Conservation (phyloP, 805 yeast species). For the Kregervanrija delftensis region DNA sequence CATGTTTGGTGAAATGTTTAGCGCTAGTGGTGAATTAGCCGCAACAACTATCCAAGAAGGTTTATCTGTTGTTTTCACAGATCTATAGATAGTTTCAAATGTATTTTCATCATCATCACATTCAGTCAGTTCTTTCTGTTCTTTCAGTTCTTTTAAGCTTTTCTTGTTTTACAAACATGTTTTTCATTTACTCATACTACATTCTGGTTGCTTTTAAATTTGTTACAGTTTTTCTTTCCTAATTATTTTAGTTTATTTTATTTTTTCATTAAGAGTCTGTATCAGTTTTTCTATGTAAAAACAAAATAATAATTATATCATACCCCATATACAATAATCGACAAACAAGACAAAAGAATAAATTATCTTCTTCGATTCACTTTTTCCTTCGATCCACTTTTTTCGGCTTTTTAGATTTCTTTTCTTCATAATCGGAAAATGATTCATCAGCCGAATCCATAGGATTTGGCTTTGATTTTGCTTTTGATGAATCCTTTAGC, state of each 20-base stretch:
- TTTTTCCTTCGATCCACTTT: not conserved
- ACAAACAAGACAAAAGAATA: not conserved
- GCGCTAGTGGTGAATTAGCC: constrained; percentile 40
- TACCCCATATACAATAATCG: too few species aligned
- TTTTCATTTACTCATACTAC: not conserved
- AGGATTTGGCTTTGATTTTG: not conserved
- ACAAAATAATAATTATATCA: not conserved
- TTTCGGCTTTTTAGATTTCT: not conserved
- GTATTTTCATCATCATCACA: not conserved
- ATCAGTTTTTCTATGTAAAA: not conserved
- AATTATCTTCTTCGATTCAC: not conserved
- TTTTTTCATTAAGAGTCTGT: not conserved
- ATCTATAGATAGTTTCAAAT: not conserved
- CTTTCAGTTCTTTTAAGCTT: constrained; percentile 26
- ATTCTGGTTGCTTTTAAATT: not conserved
- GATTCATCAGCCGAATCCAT: not conserved
- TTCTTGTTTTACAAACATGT: constrained; percentile 37
- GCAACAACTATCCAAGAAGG: constrained; percentile 68
- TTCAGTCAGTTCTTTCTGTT: constrained; percentile 5
- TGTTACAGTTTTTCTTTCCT: not conserved
- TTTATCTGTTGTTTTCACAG: constrained; percentile 30
- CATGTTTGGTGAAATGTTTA: constrained; percentile 52
- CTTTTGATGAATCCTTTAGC: not conserved
- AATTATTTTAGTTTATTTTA: not conserved
- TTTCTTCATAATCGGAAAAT: not conserved